Base-by-base conservation (phyloP, 1,284 basidiomycete genomes). In the Fomitiporia mediterranea region DNA sequence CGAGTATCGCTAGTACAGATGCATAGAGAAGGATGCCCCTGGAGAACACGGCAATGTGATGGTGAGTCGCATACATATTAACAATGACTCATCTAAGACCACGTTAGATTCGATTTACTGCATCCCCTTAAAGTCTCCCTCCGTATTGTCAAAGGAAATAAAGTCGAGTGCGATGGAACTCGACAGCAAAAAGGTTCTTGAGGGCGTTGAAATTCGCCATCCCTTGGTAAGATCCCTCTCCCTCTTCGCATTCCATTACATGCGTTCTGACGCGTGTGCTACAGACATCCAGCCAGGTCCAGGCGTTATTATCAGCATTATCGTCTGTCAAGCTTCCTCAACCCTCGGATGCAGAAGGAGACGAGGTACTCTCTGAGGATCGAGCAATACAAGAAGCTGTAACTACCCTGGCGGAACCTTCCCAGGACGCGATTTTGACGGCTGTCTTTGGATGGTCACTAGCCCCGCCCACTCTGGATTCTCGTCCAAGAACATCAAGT, bases 1-100 rank as follows among this genome's bases (percentile, higher is more conserved):
- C 76, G 77, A 4, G 60, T 65, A 2, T 78, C 78, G 38, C 70
- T 91, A 6, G 79, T 90, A 1, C 77, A 81, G 11, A 77, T 77
- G 65, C 89, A 91, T 66, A 90, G 89, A 66, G 74, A 82, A 52
- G 85, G 86, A 0, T 91, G 89, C 65, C 89, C 89, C 2, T 91
- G 89, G 89, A 88, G 80, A 67, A 74, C 75, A 30, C 77, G 80
- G 54, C 89, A 91, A 66, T 90, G 89, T 63, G 86, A 90, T 68
- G 69, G 89, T 91, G 63, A 62, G 44, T 30, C 1, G 21, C 8
- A 80, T 72, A 37, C 37, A 40, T 46, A 11, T 37, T 32, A 15
- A 9, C 7, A 19, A 19, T 34, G n/a, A 2, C 32, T 2, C 19
- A 27, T 25, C 30, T 17, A n/a, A 21, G 34, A 15, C 30, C 39